Evolutionary conservation across 768 basidiomycete species (phyloP).

Genomic region (Dacryopinax spathularia): DNA sequence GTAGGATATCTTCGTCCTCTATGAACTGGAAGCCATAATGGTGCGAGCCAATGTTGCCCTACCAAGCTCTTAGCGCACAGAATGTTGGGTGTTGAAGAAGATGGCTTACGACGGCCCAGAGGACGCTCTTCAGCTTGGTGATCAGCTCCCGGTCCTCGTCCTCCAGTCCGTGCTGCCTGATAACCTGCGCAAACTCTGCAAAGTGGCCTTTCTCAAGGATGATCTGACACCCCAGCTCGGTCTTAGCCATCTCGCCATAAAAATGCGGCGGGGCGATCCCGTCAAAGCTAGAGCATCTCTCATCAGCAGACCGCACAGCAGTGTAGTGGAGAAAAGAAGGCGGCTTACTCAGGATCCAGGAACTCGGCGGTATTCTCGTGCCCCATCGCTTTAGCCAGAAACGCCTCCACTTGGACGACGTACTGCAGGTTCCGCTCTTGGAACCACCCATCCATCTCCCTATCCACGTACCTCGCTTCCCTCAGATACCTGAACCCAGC

Average conservation of each 20-base stretch:
- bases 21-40: slow-evolving; percentile 85
- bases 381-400: slow-evolving; percentile 65
- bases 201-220: slow-evolving; percentile 86
- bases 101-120: slow-evolving; percentile 87
- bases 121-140: slow-evolving; percentile 78
- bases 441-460: slow-evolving; percentile 94
- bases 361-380: slow-evolving; percentile 31
- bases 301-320: slow-evolving; percentile 28
- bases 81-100: not conserved
- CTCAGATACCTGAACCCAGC: slow-evolving; percentile 87
- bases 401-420: slow-evolving; percentile 86
- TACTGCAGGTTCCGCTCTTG: slow-evolving; percentile 93
- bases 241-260: slow-evolving; percentile 96
- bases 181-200: slow-evolving; percentile 76
- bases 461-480: slow-evolving; percentile 81
- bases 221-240: slow-evolving; percentile 83
- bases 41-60: slow-evolving; percentile 92
- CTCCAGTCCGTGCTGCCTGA: slow-evolving; percentile 75
- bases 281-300: slow-evolving; percentile 41
- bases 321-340: not conserved
- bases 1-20: slow-evolving; percentile 89
- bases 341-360: slow-evolving; percentile 2
- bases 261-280: slow-evolving; percentile 88
- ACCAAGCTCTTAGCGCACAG: not conserved
- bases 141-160: slow-evolving; percentile 71